Evolutionary conservation across 2,329 filamentous ascomycete species (phyloP).

Genomic region (Paecilomyces formosus): DNA sequence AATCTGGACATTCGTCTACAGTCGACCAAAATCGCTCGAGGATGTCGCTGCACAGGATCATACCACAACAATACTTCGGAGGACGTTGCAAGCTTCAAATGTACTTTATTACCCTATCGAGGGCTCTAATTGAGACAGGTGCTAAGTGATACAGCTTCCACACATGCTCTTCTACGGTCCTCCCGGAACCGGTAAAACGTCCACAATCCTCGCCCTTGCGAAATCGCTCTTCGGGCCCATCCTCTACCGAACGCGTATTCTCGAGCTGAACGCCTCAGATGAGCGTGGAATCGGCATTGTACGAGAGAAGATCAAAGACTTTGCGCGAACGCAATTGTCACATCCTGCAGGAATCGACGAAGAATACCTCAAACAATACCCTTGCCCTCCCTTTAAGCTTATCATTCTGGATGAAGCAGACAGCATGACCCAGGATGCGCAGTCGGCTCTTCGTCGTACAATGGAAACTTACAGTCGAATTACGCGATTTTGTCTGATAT

Average conservation of each 20-base stretch:
- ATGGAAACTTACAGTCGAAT: conserved; percentile 99
- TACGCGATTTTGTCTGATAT: conserved; percentile 93
- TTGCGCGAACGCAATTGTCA: conserved; percentile 88
- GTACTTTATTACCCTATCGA: conserved; percentile 36
- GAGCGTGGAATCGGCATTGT: conserved; percentile 97
- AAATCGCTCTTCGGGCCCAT: conserved; percentile 97
- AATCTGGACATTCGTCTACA: conserved; percentile 31
- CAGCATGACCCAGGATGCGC: conserved; percentile 97
- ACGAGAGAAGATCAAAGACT: conserved; percentile 96
- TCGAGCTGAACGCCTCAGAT: conserved; percentile 98
- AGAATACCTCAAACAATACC: conserved; percentile 61
- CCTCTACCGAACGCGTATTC: conserved; percentile 85
- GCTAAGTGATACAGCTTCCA: conserved; percentile 54
- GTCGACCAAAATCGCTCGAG: conserved; percentile 83
- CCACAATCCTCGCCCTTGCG: conserved; percentile 90
- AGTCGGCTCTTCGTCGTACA: conserved; percentile 82
- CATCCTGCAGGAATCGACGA: conserved; percentile 64
- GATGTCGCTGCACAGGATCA: conserved; percentile 98
- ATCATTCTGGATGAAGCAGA: conserved; percentile 98
- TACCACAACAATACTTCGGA: conserved; percentile 83
- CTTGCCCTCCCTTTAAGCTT: conserved; percentile 97
- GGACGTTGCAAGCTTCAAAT: conserved; percentile 91
- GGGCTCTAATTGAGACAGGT: neutral
- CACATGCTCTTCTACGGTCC: conserved; percentile 99
- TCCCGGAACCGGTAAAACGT: conserved; percentile 95